A percentile compares a stretch with the other conserved stretches of the same genome.
These are phyloP conservation scores for Acanthamoeba quina DNA, from an alignment of 208 protist genomes.

Conservation along the genomic window DNA sequence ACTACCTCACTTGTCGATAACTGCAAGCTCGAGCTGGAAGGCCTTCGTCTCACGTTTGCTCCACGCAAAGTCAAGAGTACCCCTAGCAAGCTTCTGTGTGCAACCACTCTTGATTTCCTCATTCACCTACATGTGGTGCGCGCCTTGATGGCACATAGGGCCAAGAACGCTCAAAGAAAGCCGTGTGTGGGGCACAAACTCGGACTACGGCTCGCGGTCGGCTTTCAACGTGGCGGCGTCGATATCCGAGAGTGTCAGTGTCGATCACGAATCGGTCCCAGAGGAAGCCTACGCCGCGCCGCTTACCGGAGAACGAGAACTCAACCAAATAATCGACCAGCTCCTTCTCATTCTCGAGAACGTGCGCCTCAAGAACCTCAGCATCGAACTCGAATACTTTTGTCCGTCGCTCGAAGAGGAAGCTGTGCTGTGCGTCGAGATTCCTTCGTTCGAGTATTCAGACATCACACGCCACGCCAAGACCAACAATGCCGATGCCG, in stretches of 20 bases:
- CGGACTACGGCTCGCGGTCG: conserved; percentile 68
- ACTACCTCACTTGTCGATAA: conserved; percentile 57
- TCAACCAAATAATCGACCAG: conserved; percentile 66
- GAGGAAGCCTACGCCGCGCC: conserved; percentile 5
- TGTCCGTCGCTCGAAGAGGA: conserved; percentile 37
- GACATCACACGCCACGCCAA: conserved; percentile 66
- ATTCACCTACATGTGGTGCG: neutral
- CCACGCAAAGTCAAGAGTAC: conserved; percentile 34
- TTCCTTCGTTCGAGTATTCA: conserved; percentile 71
- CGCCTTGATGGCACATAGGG: neutral
- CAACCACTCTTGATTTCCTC: neutral
- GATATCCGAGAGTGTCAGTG: conserved; percentile 23
- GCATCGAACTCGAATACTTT: conserved; percentile 63
- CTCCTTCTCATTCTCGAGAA: conserved; percentile 72
- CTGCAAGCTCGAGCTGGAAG: conserved; percentile 73
- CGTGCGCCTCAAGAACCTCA: conserved; percentile 64
- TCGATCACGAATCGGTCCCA: neutral
- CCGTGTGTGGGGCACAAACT: conserved; percentile 40
- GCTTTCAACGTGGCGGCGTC: neutral
- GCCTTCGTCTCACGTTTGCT: conserved; percentile 43
- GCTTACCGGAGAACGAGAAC: conserved; percentile 53
- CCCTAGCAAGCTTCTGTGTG: neutral
- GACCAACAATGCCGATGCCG: neutral
- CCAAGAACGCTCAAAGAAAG: neutral
- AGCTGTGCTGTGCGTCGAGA: conserved; percentile 31